Base-by-base conservation (phyloP, 1,284 basidiomycete species). In the Cryptococcus sp. region DNA sequence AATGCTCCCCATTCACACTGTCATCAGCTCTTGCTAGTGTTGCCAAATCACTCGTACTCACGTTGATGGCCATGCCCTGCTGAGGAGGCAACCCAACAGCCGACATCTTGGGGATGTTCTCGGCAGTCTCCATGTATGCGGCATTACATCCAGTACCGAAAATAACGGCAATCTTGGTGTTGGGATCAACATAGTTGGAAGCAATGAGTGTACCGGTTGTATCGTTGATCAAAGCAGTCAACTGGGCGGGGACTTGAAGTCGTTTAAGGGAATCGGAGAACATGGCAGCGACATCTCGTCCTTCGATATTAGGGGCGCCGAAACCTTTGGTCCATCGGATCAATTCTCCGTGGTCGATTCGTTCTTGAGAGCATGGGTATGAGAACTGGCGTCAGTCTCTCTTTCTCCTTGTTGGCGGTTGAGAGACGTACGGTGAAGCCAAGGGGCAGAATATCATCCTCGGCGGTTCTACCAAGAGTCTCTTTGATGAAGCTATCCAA, bases 321-420 rank as follows among this genome's bases (percentile, higher is more conserved):
- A 98, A 98, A 60, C 94, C 96, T 77, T 98, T 98, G 43, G 96
- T 98, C 94, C 96, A 98, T 32, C 93, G 87, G 63, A 98, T 91
- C 42, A 98, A 85, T 60, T 68, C 66, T 45, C 92, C 96, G 65
- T 98, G 92, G 75, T 98, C 92, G 66, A 98, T 98, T 48, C 82
- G 81, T 39, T 87, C 82, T 81, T 98, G 94, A 23, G 78, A 77
- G 82, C 89, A 92, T 9, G 91, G 91, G 72, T 96, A 96, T 7
- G 89, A 92, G 79, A 96, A 94, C 88, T 91, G 32, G 32, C 4
- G 31, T 19, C 31, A 23, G 31, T 14, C 3, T 46, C 22, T 28
- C 18, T 3, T 23, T 21, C 21, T 13, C 22, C 16, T 21, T 31
- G 7, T 36, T 46, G n/a, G 23, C 19, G 10, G 2, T 24, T 2